Percentiles rank a stretch among this genome's conserved stretches.
Conservation (phyloP, 176 grass and related monocot species). For the Ensete ventricosum region DNA sequence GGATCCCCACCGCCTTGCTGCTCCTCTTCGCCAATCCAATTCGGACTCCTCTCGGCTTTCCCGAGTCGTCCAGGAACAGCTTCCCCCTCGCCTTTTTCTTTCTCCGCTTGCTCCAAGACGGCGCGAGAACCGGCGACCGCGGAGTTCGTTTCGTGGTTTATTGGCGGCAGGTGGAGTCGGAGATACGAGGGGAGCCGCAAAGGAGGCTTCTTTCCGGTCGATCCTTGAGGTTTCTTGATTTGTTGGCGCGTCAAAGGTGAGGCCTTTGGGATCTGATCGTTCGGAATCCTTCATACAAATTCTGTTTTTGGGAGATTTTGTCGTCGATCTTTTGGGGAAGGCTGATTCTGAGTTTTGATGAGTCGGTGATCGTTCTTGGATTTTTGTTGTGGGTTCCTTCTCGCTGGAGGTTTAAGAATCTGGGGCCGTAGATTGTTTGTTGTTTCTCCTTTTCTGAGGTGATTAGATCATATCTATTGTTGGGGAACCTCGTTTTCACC, state of each 20-base stretch:
- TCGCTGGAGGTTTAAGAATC: background rate
- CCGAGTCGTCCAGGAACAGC: no score
- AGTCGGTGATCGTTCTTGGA: background rate
- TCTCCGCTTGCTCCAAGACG: no score
- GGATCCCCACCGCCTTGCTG: background rate
- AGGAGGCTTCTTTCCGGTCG: background rate
- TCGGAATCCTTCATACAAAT: background rate
- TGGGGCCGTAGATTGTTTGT: background rate
- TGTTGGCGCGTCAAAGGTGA: background rate
- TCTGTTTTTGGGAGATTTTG: background rate
- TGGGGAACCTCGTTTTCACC: no score
- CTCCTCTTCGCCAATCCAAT: background rate
- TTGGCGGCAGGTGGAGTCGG: no score
- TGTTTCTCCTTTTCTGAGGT: background rate
- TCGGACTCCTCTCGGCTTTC: background rate
- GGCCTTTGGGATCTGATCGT: background rate
- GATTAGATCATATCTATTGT: background rate
- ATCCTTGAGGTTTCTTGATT: conserved; percentile 4
- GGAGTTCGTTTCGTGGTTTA: no score
- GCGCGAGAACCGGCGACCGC: no score
- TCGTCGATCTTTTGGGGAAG: background rate
- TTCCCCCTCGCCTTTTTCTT: no score
- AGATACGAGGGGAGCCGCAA: background rate
- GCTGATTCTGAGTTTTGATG: background rate
- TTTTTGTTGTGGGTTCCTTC: background rate